These are phyloP conservation scores for Plasmodiophora brassicae DNA, from an alignment of 208 protist species.

Conservation along the genomic window DNA sequence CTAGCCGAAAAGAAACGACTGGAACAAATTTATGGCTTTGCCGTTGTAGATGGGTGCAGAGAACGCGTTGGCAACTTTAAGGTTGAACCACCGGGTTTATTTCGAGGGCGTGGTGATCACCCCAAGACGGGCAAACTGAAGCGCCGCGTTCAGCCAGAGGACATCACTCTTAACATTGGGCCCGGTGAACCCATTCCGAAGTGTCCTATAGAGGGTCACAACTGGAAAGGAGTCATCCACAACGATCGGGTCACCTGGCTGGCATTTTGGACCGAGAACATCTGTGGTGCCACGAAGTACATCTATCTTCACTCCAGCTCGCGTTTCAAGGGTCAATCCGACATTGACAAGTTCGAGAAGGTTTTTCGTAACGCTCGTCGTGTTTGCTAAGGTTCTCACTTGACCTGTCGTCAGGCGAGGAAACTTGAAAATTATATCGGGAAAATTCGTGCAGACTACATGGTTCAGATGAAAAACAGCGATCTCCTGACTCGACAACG, in stretches of 20 bases:
- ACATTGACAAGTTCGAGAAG: conserved; percentile 95
- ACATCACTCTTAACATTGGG: conserved; percentile 96
- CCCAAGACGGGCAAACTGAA: conserved; percentile 89
- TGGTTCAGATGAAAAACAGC: conserved; percentile 68
- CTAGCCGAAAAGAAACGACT: conserved; percentile 72
- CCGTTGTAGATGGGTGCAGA: conserved; percentile 79
- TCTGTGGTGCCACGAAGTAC: conserved; percentile 87
- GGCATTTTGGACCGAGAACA: conserved; percentile 89
- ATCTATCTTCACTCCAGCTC: conserved; percentile 88
- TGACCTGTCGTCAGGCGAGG: conserved; percentile 63
- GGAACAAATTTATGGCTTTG: conserved; percentile 78
- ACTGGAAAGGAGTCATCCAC: conserved; percentile 84
- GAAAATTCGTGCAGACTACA: conserved; percentile 83
- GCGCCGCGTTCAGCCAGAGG: conserved; percentile 84
- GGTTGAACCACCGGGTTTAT: conserved; percentile 95
- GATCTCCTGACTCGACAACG: conserved; percentile 74
- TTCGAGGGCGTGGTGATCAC: conserved; percentile 94
- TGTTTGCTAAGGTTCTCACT: conserved; percentile 13
- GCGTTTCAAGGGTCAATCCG: conserved; percentile 88
- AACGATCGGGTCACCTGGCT: conserved; percentile 94
- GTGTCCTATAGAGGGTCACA: conserved; percentile 78
- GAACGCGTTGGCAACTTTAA: conserved; percentile 87
- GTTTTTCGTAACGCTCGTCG: conserved; percentile 38
- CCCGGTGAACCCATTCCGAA: conserved; percentile 70
- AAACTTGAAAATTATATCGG: conserved; percentile 85